Evolutionary conservation across 2,329 filamentous ascomycete species (phyloP), one percentile per base, ranked within the genome.

Genomic region (Pseudocercospora cruenta): DNA sequence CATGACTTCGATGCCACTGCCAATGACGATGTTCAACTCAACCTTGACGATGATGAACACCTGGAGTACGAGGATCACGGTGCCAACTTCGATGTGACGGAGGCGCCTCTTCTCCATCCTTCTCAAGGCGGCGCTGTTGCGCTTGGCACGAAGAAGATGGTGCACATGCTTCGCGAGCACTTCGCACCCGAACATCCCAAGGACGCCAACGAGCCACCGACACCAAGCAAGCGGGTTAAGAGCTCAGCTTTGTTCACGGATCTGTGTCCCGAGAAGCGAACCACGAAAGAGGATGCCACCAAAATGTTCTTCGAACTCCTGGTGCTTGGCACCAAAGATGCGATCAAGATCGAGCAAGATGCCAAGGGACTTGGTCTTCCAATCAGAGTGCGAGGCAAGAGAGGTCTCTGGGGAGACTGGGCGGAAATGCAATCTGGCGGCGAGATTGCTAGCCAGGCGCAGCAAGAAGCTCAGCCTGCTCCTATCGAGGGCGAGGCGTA

Each of bases 221-320:
- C 88, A 69, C 86, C 90, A 2, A 87, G 89, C 64, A 90, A 91
- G 80, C 88, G 93, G 74, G 91, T 90, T 78, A 91, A 91, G 78
- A 86, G 85, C 24, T 88, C 88, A 12, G 93, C 96, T 2, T 85
- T 96, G 2, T 97, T 99, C 84, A 94, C 97, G 74, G 91, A 96
- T 65, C 85, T 99, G 57, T 86, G 97, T 36, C 95, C 95, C 0
- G 92, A 96, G 80, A 82, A 85, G 70, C 87, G 86, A 67, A 94
- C 94, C 0, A 93, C 87, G 71, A 92, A 92, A 79, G 91, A 91
- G 8, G 95, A 98, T 74, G 95, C 95, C 0, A 99, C 95, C 51
- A 97, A 97, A 85, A 97, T 99, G 93, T 99, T 99, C 83, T 99
- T 99, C 74, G 95, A 99, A 81, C 90, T 95, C 62, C 85, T 99